Evolutionary conservation across 1,139 yeast species (phyloP), one percentile per base, ranked within the genome.

Genomic region (Torulaspora pretoriensis): DNA sequence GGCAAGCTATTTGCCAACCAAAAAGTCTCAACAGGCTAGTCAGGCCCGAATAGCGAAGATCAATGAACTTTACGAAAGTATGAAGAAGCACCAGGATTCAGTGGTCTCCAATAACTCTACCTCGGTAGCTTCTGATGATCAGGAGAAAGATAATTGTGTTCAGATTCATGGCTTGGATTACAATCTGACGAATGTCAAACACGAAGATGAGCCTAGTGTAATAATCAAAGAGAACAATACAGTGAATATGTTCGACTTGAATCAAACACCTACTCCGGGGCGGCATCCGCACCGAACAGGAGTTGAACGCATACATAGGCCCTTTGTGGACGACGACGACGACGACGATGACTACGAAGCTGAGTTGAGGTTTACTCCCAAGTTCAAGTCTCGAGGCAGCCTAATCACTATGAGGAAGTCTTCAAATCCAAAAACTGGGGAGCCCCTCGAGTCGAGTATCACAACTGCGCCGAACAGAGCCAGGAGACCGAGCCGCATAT

Each of bases 71-170:
- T 54, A 51, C 47, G 54, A 53, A 30, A 48, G 42, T 14, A 49
- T 35, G 22, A 49, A 48, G 36, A 46, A 39, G 24, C 52, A 53
- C 40, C 45, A 53, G 26, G 54, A 49, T 35, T 53, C 56, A 8
- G 56, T 53, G 9, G 54, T 53, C 10, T 56, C 60, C 7, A 55
- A 53, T 41, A 53, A 50, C 36, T 53, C 58, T 19, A 56, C 60
- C 4, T 49, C 59, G 12, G 57, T 56, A 9, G 42, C 45, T 10
- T 38, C 48, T 16, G 45, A 43, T 7, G 42, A 34, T 6, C 32
- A 22, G 19, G 42, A 28, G 9, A 29, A 32, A 14, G 46, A 40
- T 22, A 34, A 47, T 24, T 43, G 46, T 16, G 34, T 38, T 34
- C 50, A 45, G 25, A 46, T 43, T 7, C 28, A 26, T 28, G 43